Evolutionary conservation across 352 stramenopile genomes (phyloP).

Genomic region (Ochromonadaceae sp.): DNA sequence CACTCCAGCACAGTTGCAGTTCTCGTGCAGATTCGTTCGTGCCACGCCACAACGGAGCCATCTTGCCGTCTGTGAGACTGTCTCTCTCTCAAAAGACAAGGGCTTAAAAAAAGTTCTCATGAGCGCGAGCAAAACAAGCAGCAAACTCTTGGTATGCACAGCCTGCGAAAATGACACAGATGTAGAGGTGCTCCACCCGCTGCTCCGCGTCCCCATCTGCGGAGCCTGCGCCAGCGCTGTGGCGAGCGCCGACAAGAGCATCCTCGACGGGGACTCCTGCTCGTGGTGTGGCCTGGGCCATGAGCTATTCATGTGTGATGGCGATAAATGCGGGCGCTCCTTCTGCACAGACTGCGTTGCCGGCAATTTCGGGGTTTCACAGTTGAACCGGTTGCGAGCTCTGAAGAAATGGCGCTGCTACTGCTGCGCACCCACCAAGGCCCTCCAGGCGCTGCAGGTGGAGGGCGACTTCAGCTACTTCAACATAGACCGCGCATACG

Average conservation of each 20-base stretch:
- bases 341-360: not conserved
- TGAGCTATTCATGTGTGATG: constrained; percentile 15
- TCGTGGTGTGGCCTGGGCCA: not conserved
- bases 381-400: not conserved
- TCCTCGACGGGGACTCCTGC: not conserved
- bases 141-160: too few relatives aligned
- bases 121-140: too few relatives aligned
- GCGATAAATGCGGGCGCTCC: not conserved
- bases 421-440: not conserved
- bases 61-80: too few relatives aligned
- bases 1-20: too few relatives aligned
- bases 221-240: not conserved
- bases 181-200: not conserved
- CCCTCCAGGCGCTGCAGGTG: not conserved
- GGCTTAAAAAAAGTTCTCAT: too few relatives aligned
- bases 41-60: too few relatives aligned
- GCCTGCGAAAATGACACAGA: not conserved
- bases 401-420: not conserved
- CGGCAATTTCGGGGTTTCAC: not conserved
- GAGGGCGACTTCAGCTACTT: not conserved
- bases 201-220: not conserved
- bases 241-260: not conserved
- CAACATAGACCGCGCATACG: not conserved
- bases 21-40: too few relatives aligned
- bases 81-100: too few relatives aligned